A percentile compares a stretch with the other conserved stretches of the same genome.
These are phyloP conservation scores for Grosmannia huntii DNA, from an alignment of 2,329 filamentous ascomycete genomes.

Conservation along the genomic window DNA sequence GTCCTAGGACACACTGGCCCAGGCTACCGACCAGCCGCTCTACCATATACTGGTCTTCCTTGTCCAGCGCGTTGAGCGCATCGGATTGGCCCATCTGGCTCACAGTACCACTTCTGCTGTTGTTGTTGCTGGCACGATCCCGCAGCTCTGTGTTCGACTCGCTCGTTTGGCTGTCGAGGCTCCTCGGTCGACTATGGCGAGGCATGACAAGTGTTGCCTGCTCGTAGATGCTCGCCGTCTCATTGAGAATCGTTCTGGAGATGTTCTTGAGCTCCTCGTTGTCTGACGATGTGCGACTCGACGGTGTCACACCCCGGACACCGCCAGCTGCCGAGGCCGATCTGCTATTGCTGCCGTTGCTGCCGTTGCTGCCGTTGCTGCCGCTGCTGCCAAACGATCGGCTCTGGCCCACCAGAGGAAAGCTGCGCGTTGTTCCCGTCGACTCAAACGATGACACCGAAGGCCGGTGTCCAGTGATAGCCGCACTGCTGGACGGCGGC, in stretches of 20 bases:
- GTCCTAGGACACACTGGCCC: conserved; percentile 44
- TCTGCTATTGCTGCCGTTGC: background rate
- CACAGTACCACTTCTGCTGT: background rate
- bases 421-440: conserved; percentile 46
- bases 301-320: background rate
- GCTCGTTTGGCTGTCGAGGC: conserved; percentile 12
- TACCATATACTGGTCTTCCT: conserved; percentile 47
- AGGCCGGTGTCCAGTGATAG: conserved; percentile 33
- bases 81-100: background rate
- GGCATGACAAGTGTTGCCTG: conserved; percentile 9
- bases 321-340: background rate
- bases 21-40: conserved; percentile 47
- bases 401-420: conserved; percentile 36
- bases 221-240: conserved; percentile 30
- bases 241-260: conserved; percentile 34
- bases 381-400: conserved; percentile 6
- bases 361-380: background rate
- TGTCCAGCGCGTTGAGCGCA: conserved; percentile 33
- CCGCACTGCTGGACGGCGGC: conserved; percentile 28
- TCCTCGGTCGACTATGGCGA: background rate
- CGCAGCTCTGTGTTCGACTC: background rate
- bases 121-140: background rate
- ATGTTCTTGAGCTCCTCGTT: conserved; percentile 35
- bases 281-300: conserved; percentile 16
- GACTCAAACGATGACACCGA: conserved; percentile 46